Base-by-base conservation (phyloP, 805 yeast genomes). In the Citeromyces matritensis region DNA sequence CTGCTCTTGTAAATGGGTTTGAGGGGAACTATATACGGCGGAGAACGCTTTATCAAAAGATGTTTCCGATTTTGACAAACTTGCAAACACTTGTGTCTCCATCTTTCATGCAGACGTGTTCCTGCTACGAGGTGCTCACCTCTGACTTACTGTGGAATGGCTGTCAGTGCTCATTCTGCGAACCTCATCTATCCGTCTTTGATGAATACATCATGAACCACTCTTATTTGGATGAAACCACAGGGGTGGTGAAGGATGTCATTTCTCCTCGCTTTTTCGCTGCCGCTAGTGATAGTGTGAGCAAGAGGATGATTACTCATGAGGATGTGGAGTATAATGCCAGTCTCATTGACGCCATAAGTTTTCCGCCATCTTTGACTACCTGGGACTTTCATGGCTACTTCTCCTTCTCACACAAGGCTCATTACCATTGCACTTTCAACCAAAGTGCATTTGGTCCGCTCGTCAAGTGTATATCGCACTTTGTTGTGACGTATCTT, bases 111-210 rank as follows among this genome's bases (percentile, higher is more conserved):
- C 70, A 73, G 35, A 54, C 73, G 0, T 53, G 75, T 13, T 58
- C 83, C 0, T 69, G 82, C 37, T 80, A 78, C 45, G 93, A 80
- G 39, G 75, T 74, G 34, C 47, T 75, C 5, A 71, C 73, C 45
- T 77, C 82, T 29, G 79, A 75, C 38, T 39, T 80, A 31, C 48
- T 80, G 15, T 80, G 88, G 86, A 79, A 78, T 44, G 88, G 88
- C 0, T 79, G 88, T 47, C 63, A 61, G 25, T 80, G 93, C 45
- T 37, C 40, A 1, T 67, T 61, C 39, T 80, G 93, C 42, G 33
- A 35, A 4, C 52, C 53, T 9, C 54, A 53, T 32, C 48, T 79
- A 15, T 63, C 64, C 0, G 39, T 65, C 8, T 57, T 73, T 31
- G 93, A 80, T 41, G 58, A 65, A 10, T 78, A 63, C 39, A 48